Conservation (phyloP, 495 filamentous ascomycete genomes). For the Gamarada debralockiae region DNA sequence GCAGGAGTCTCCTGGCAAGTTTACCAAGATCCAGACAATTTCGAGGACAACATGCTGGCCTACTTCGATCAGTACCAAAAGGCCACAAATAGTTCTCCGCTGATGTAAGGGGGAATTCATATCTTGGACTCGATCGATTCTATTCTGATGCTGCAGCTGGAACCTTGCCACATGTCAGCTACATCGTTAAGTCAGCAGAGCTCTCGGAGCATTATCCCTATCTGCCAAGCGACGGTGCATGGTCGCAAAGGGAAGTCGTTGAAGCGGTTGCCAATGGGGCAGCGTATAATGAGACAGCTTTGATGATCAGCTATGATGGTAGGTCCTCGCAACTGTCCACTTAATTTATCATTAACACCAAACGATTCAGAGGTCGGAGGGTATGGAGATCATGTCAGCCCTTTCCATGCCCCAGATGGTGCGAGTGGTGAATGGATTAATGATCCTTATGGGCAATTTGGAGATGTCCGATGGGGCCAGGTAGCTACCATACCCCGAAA, state of each 20-base stretch:
- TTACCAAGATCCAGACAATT: slow-evolving; percentile 29
- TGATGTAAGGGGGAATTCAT: slow-evolving; percentile 26
- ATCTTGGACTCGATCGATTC: slow-evolving; percentile 26
- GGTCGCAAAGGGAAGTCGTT: slow-evolving; percentile 29
- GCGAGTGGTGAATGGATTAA: too few relatives aligned
- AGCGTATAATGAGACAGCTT: slow-evolving; percentile 27
- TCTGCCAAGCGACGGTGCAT: slow-evolving; percentile 28
- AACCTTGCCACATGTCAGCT: slow-evolving; percentile 28
- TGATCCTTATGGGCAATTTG: too few relatives aligned
- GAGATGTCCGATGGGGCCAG: too few relatives aligned
- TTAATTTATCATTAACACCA: background rate
- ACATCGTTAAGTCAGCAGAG: slow-evolving; percentile 28
- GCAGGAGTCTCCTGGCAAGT: slow-evolving; percentile 31
- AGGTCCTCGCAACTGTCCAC: slow-evolving; percentile 28
- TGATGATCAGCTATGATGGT: too few relatives aligned
- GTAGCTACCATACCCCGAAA: slow-evolving; percentile 17
- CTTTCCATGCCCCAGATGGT: slow-evolving; percentile 31
- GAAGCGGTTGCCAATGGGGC: slow-evolving; percentile 22
- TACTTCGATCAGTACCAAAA: slow-evolving; percentile 30
- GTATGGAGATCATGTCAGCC: slow-evolving; percentile 28
- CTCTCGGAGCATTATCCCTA: slow-evolving; percentile 29
- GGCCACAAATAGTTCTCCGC: slow-evolving; percentile 16
- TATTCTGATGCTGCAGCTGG: slow-evolving; percentile 26
- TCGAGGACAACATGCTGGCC: slow-evolving; percentile 27
- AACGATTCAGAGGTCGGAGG: too few relatives aligned